Percentiles rank a stretch among this genome's conserved stretches.
phyloP scores from a whole-genome alignment of 805 yeast species.

The Candida tallmaniae region DNA sequence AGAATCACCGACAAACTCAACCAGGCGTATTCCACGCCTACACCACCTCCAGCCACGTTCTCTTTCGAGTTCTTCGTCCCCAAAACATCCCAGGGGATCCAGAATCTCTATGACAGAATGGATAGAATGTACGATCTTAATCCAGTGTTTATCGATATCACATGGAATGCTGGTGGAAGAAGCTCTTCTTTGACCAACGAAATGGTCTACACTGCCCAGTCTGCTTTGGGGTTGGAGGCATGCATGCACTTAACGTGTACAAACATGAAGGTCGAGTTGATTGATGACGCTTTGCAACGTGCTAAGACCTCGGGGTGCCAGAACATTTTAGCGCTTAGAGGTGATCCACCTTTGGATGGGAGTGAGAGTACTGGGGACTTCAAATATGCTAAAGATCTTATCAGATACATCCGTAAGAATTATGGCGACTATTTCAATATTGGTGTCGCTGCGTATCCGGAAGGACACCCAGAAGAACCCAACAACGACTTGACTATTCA shows the following conservation, averaged over 20 bases:
- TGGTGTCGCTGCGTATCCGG: conserved; percentile 97
- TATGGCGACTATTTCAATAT: conserved; percentile 90
- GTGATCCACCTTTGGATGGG: conserved; percentile 86
- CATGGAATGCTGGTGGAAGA: conserved; percentile 99
- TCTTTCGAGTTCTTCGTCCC: conserved; percentile 98
- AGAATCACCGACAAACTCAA: conserved; percentile 38
- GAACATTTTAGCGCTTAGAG: conserved; percentile 89
- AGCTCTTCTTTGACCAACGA: conserved; percentile 81
- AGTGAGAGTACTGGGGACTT: conserved; percentile 79
- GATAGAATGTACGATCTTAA: conserved; percentile 92
- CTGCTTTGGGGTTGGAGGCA: conserved; percentile 87
- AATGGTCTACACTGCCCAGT: conserved; percentile 85
- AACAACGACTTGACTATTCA: conserved; percentile 45
- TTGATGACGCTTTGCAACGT: conserved; percentile 78
- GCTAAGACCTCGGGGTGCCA: conserved; percentile 94
- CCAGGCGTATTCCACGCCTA: conserved; percentile 37
- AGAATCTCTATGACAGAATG: conserved; percentile 93
- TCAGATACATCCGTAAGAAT: conserved; percentile 63
- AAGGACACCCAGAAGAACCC: conserved; percentile 89
- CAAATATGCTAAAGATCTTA: conserved; percentile 81
- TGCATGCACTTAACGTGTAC: conserved; percentile 99
- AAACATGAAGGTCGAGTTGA: conserved; percentile 77
- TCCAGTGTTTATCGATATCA: conserved; percentile 90
- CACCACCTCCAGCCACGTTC: conserved; percentile 61
- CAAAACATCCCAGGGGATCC: conserved; percentile 94